Conservation (phyloP, 257 asterid species). For the Jasminum sambac region DNA sequence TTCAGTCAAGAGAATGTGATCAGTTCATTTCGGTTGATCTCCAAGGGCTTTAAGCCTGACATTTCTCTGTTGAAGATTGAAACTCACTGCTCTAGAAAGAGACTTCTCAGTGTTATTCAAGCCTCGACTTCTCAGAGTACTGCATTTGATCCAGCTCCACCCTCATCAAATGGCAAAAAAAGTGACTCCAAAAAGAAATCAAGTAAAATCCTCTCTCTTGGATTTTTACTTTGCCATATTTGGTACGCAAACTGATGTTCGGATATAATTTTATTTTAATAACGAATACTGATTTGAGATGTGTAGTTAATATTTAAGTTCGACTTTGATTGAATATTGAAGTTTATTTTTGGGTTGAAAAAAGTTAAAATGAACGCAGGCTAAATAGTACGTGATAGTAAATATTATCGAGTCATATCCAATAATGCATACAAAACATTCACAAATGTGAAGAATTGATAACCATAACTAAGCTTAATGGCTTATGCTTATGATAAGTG, state of each 20-base stretch:
- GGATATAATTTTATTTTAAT: no score
- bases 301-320: no score
- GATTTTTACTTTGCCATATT: no score
- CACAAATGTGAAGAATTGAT: background rate
- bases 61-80: slow-evolving; percentile 31
- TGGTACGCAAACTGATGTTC: no score
- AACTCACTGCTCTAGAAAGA: slow-evolving; percentile 43
- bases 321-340: no score
- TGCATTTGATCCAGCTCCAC: slow-evolving; percentile 47
- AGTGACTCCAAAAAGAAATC: slow-evolving; percentile 68
- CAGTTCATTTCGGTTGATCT: slow-evolving; percentile 50
- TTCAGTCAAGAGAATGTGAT: slow-evolving; percentile 51
- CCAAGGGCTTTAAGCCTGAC: slow-evolving; percentile 57
- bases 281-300: no score
- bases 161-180: slow-evolving; percentile 49
- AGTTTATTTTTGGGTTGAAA: no score
- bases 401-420: background rate
- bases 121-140: slow-evolving; percentile 56
- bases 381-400: no score
- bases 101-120: slow-evolving; percentile 40
- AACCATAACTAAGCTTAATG: background rate
- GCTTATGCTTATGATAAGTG: background rate
- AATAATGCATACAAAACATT: background rate
- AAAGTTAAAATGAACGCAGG: no score
- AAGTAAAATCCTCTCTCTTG: no score